Evolutionary conservation across 176 grass and related monocot genomes (phyloP).

Genomic region (Dendrocalamus sinicus): DNA sequence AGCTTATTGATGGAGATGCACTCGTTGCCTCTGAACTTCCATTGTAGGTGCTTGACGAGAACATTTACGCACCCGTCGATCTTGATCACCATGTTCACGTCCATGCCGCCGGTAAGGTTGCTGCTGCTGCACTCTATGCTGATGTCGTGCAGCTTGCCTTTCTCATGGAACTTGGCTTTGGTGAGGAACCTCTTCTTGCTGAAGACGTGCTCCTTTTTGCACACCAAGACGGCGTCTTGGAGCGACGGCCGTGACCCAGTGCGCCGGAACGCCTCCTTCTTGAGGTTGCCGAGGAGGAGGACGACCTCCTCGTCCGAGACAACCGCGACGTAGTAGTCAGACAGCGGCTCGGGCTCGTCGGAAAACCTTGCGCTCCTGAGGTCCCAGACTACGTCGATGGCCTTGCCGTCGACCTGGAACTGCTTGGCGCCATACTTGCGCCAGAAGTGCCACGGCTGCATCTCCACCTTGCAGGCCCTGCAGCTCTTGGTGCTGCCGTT

Average conservation of each 20-base stretch:
- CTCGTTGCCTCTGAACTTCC: conserved; percentile 97
- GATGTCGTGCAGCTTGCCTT: conserved; percentile 80
- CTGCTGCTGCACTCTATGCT: conserved; percentile 74
- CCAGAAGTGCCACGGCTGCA: conserved; percentile 93
- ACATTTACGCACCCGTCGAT: conserved; percentile 62
- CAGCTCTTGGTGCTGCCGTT: conserved; percentile 20
- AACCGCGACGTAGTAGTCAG: conserved; percentile 78
- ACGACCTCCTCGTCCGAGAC: conserved; percentile 64
- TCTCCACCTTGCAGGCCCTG: conserved; percentile 80
- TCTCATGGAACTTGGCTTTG: conserved; percentile 65
- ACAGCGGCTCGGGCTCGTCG: conserved; percentile 72
- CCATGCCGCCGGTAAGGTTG: conserved; percentile 50
- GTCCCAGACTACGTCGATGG: conserved; percentile 88
- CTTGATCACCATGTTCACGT: conserved; percentile 84
- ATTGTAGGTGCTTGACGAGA: conserved; percentile 77
- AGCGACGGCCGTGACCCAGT: conserved; percentile 64
- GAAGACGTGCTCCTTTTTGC: conserved; percentile 89
- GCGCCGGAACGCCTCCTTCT: conserved; percentile 74
- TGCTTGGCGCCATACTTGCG: conserved; percentile 77
- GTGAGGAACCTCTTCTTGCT: conserved; percentile 84
- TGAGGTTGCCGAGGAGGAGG: conserved; percentile 83
- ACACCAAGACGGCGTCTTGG: conserved; percentile 62
- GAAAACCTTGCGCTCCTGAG: conserved; percentile 68
- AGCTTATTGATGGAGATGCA: conserved; percentile 71
- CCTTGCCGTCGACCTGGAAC: conserved; percentile 62